Percentiles rank a stretch among this genome's conserved stretches.
These are phyloP conservation scores for Trametes hirsuta DNA, from an alignment of 1,284 basidiomycete species.

Conservation along the genomic window DNA sequence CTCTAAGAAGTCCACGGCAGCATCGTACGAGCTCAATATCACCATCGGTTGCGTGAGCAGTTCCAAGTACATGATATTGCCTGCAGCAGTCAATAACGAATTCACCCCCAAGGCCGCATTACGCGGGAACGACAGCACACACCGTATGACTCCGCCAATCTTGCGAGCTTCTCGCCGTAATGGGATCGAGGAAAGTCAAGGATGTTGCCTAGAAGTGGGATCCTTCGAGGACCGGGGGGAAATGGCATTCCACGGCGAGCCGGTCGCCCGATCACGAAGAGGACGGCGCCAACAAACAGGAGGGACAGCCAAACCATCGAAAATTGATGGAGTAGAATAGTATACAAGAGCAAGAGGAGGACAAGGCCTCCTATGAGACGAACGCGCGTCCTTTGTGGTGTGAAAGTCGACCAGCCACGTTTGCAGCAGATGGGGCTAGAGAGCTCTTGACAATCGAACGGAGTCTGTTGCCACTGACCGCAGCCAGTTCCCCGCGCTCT, in stretches of 20 bases:
- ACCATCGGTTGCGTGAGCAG: constrained; percentile 7
- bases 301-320: not conserved
- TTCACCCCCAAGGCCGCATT: not conserved
- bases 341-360: too few relatives aligned
- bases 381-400: too few relatives aligned
- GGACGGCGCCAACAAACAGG: not conserved
- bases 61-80: constrained; percentile 3
- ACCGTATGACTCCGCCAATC: constrained; percentile 48
- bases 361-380: too few relatives aligned
- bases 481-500: too few relatives aligned
- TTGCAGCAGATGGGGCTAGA: too few relatives aligned
- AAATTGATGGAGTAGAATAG: too few relatives aligned
- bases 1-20: constrained; percentile 12
- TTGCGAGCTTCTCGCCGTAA: constrained; percentile 56
- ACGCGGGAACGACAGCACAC: not conserved
- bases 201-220: constrained; percentile 24
- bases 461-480: too few relatives aligned
- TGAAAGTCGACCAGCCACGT: too few relatives aligned
- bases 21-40: not conserved
- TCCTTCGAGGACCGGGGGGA: constrained; percentile 18
- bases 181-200: constrained; percentile 17
- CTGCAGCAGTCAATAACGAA: not conserved
- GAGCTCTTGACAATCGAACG: too few relatives aligned
- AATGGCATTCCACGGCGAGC: not conserved
- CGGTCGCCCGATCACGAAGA: not conserved